A percentile compares a stretch with the other conserved stretches of the same genome.
phyloP scores from a whole-genome alignment of 1,284 basidiomycete species.

The Trametes hirsuta region DNA sequence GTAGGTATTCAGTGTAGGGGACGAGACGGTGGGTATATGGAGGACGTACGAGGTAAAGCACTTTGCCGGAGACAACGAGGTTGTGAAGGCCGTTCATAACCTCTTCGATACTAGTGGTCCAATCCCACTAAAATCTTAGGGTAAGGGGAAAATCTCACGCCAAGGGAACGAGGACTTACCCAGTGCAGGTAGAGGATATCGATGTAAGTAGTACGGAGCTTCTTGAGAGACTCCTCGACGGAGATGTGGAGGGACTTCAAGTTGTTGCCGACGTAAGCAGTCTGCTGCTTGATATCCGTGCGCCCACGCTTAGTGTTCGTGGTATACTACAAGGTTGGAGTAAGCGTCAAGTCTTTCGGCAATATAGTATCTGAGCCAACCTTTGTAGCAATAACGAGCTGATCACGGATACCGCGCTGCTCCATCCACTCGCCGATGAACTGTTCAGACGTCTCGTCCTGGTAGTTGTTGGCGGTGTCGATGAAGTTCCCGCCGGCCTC shows the following conservation, averaged over 20 bases:
- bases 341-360: neutral
- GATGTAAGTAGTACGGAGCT: conserved; percentile 56
- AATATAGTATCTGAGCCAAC: conserved; percentile 7
- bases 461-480: conserved; percentile 54
- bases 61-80: conserved; percentile 40
- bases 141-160: conserved; percentile 26
- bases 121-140: conserved; percentile 48
- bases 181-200: conserved; percentile 31
- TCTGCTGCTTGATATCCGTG: conserved; percentile 29
- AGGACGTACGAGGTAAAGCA: conserved; percentile 39
- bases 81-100: conserved; percentile 48
- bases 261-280: conserved; percentile 42
- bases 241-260: conserved; percentile 45
- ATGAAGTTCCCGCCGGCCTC: conserved; percentile 57
- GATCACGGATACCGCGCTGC: conserved; percentile 40
- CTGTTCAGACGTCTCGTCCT: conserved; percentile 34
- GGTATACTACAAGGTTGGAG: conserved; percentile 2
- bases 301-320: conserved; percentile 9
- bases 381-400: conserved; percentile 47
- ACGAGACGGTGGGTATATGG: neutral
- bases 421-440: conserved; percentile 49
- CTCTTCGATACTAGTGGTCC: conserved; percentile 45
- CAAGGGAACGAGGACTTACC: conserved; percentile 12
- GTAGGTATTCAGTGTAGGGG: neutral
- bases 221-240: conserved; percentile 50